phyloP scores from a whole-genome alignment of 768 basidiomycete species.

The Serendipita sp. region DNA sequence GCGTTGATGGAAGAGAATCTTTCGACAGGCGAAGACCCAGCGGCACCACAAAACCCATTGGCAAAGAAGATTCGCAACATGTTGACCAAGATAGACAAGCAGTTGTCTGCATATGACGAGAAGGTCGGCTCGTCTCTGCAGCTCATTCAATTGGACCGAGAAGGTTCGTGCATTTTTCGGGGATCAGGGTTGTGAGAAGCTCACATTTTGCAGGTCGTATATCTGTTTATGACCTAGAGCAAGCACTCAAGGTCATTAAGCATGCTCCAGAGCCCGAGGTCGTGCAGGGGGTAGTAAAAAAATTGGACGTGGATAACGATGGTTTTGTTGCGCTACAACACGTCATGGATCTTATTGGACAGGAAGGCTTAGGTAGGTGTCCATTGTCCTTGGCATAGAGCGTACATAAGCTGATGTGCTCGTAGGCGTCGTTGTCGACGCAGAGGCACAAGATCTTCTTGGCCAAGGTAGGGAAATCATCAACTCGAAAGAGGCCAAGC shows the following conservation, averaged over 20 bases:
- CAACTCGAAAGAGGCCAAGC: conserved; percentile 36
- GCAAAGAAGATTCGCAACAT: conserved; percentile 92
- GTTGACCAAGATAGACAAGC: conserved; percentile 88
- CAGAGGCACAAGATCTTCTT: conserved; percentile 66
- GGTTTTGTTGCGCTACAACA: conserved; percentile 93
- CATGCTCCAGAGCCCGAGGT: conserved; percentile 85
- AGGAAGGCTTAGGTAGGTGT: conserved; percentile 63
- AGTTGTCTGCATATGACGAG: conserved; percentile 81
- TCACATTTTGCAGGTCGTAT: conserved; percentile 43
- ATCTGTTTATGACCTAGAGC: conserved; percentile 73
- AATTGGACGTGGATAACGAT: conserved; percentile 91
- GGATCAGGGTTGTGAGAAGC: conserved; percentile 20
- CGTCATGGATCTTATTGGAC: conserved; percentile 72
- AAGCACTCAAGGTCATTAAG: conserved; percentile 83
- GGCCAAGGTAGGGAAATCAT: conserved; percentile 74
- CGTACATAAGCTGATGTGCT: neutral
- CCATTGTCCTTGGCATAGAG: neutral
- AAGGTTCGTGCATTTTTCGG: conserved; percentile 19
- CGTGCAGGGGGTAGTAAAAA: conserved; percentile 72
- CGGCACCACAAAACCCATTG: conserved; percentile 68
- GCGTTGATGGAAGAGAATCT: conserved; percentile 89
- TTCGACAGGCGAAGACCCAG: conserved; percentile 72
- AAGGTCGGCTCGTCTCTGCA: conserved; percentile 74
- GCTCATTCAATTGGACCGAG: conserved; percentile 69
- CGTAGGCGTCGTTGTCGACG: conserved; percentile 42